Evolutionary conservation across 176 grass and related monocot species (phyloP).

Genomic region (Miscanthus lutarioriparius): DNA sequence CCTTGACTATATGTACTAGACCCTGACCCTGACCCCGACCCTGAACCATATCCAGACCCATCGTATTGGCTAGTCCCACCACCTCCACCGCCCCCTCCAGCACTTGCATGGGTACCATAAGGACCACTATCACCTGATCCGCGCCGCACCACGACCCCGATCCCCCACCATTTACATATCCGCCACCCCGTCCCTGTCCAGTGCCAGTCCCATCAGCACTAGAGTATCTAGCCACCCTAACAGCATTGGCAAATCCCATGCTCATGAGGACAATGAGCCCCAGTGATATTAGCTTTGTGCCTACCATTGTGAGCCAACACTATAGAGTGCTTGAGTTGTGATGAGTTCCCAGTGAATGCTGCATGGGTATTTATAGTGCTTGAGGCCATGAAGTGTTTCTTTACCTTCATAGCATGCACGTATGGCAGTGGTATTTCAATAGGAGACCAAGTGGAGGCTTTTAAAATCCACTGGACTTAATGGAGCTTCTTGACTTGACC

Average conservation of each 20-base stretch:
- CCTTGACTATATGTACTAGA: not conserved
- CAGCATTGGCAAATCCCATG: conserved; percentile 1
- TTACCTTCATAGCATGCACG: too few relatives aligned
- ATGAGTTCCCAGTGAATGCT: not conserved
- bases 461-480: too few relatives aligned
- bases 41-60: not conserved
- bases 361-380: conserved; percentile 27
- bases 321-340: not conserved
- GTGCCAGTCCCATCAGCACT: not conserved
- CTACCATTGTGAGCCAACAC: too few relatives aligned
- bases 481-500: too few relatives aligned
- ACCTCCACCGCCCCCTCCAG: not conserved
- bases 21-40: not conserved
- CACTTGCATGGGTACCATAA: not conserved
- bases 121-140: not conserved
- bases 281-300: not conserved
- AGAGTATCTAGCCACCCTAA: conserved; percentile 7
- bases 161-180: not conserved
- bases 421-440: too few relatives aligned
- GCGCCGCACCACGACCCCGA: not conserved
- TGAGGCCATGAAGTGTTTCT: not conserved
- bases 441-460: too few relatives aligned
- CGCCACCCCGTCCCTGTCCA: not conserved
- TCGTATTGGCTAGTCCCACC: not conserved
- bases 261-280: not conserved